These are phyloP conservation scores for Shiraia sp. DNA, from an alignment of 2,329 filamentous ascomycete species.

Conservation along the genomic window DNA sequence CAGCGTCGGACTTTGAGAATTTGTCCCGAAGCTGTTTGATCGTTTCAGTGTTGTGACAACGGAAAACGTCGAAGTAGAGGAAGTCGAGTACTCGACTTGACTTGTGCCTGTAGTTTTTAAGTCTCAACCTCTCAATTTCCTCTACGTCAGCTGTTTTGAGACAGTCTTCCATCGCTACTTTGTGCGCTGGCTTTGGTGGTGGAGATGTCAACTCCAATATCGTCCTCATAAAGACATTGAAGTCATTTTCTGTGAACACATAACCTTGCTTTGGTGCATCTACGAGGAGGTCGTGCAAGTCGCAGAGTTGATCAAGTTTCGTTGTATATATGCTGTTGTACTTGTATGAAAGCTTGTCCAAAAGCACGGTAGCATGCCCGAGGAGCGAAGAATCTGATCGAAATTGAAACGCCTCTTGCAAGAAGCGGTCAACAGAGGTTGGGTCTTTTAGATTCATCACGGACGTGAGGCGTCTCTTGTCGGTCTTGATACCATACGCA, in stretches of 20 bases:
- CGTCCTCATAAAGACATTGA: constrained; percentile 58
- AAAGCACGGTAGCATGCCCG: constrained; percentile 66
- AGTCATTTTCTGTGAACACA: constrained; percentile 51
- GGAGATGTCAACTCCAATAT: constrained; percentile 54
- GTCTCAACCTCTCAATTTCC: constrained; percentile 18
- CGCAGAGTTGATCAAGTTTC: constrained; percentile 31
- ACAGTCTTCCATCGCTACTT: constrained; percentile 33
- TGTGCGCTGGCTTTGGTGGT: constrained; percentile 50
- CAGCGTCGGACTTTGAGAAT: constrained; percentile 25
- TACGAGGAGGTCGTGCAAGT: constrained; percentile 52
- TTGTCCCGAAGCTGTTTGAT: constrained; percentile 26
- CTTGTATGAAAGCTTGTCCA: constrained; percentile 64
- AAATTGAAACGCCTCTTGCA: constrained; percentile 61
- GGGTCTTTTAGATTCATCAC: constrained; percentile 39
- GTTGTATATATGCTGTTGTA: constrained; percentile 34
- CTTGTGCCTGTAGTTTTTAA: constrained; percentile 25
- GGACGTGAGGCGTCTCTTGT: constrained; percentile 53
- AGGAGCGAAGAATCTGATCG: constrained; percentile 61
- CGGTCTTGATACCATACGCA: constrained; percentile 56
- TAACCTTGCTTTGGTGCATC: constrained; percentile 54
- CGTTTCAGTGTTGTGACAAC: constrained; percentile 42
- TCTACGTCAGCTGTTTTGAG: constrained; percentile 15
- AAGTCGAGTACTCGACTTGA: constrained; percentile 63
- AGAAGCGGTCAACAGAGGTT: constrained; percentile 50
- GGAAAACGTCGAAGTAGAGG: constrained; percentile 61